A percentile compares a stretch with the other conserved stretches of the same genome.
Conservation (phyloP, 2,329 filamentous ascomycete species). For the Catunica adiposa region DNA sequence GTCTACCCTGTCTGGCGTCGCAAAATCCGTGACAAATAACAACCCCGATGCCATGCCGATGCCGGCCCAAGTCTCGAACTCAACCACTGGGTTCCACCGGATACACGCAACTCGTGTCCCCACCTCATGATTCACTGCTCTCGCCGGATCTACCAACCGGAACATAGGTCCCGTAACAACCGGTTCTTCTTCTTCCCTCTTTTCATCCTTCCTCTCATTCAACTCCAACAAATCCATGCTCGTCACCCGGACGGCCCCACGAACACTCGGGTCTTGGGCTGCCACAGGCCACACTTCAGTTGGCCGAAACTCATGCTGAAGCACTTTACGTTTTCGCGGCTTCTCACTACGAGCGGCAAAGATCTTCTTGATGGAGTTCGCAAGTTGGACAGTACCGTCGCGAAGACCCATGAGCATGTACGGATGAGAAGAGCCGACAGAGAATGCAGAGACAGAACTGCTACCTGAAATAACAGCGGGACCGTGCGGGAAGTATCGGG, state of each 20-base stretch:
- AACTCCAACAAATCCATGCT: constrained; percentile 35
- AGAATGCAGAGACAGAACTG: constrained; percentile 33
- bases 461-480: constrained; percentile 36
- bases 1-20: constrained; percentile 24
- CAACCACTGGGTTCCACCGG: constrained; percentile 51
- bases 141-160: constrained; percentile 21
- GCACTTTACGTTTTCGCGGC: constrained; percentile 27
- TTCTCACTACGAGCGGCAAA: constrained; percentile 25
- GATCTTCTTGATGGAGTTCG: constrained; percentile 29
- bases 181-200: constrained; percentile 17
- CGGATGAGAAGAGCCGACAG: constrained; percentile 34
- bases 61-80: constrained; percentile 51
- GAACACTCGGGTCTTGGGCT: constrained; percentile 14
- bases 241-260: constrained; percentile 34
- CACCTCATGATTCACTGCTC: constrained; percentile 42
- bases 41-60: constrained; percentile 50
- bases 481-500: constrained; percentile 35
- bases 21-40: constrained; percentile 49
- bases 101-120: constrained; percentile 44
- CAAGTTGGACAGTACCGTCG: constrained; percentile 36
- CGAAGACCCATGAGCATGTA: constrained; percentile 36
- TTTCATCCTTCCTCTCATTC: constrained; percentile 22
- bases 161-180: constrained; percentile 18
- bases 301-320: constrained; percentile 38
- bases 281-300: not conserved